phyloP scores from a whole-genome alignment of 345 rosid species.

The Luvunga scandens region DNA sequence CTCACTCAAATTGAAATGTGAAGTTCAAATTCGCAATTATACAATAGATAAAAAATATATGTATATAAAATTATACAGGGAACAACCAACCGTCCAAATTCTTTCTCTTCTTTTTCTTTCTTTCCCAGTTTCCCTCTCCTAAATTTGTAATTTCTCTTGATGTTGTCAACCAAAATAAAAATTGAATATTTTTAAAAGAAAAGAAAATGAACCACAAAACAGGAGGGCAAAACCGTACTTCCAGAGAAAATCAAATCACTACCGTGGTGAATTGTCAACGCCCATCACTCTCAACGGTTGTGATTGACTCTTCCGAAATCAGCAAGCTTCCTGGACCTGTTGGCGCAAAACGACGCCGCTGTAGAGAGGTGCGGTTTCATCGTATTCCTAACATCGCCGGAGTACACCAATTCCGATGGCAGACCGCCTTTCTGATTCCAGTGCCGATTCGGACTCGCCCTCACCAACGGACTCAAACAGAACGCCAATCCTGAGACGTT shows the following conservation, averaged over 20 bases:
- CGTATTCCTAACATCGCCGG: slow-evolving; percentile 50
- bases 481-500: slow-evolving; percentile 59
- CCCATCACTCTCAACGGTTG: slow-evolving; percentile 50
- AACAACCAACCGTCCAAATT: neutral
- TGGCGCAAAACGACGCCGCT: slow-evolving; percentile 71
- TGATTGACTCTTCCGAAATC: slow-evolving; percentile 73
- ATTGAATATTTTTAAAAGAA: neutral
- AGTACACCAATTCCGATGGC: slow-evolving; percentile 42
- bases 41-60: neutral
- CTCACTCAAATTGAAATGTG: neutral
- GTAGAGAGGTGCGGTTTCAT: slow-evolving; percentile 63
- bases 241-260: neutral
- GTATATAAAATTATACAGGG: neutral
- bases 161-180: neutral
- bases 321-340: slow-evolving; percentile 83
- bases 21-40: neutral
- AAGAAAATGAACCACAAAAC: neutral
- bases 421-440: slow-evolving; percentile 56
- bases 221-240: slow-evolving; percentile 33
- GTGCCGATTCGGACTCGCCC: slow-evolving; percentile 75
- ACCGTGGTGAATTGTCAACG: slow-evolving; percentile 26
- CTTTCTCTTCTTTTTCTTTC: neutral
- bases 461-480: slow-evolving; percentile 86
- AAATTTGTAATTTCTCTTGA: neutral
- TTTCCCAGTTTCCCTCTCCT: neutral